Conservation (phyloP, 306 rosid species). For the Neltuma alba region DNA sequence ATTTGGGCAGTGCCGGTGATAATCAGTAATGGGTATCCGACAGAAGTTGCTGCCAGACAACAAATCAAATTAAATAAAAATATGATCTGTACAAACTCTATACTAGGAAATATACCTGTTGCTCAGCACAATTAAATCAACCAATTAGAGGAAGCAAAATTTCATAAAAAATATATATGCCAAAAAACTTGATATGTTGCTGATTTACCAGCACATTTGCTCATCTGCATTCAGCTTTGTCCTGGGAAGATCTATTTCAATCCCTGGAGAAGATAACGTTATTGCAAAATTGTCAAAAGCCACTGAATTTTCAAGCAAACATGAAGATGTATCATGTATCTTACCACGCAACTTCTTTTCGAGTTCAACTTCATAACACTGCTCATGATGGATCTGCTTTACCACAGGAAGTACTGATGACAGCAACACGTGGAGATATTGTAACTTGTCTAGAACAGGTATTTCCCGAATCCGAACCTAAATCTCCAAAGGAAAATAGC, state of each 20-base stretch:
- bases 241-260: slow-evolving; percentile 76
- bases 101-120: slow-evolving; percentile 23
- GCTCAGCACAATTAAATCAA: slow-evolving; percentile 32
- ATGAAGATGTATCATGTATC: slow-evolving; percentile 41
- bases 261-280: slow-evolving; percentile 58
- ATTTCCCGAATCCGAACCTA: slow-evolving; percentile 91
- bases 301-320: slow-evolving; percentile 25
- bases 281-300: slow-evolving; percentile 36
- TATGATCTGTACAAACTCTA: background rate
- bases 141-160: slow-evolving; percentile 1
- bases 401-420: slow-evolving; percentile 91
- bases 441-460: slow-evolving; percentile 79
- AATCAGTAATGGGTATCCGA: slow-evolving; percentile 92
- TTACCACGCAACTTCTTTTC: slow-evolving; percentile 83
- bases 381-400: slow-evolving; percentile 79
- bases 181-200: background rate
- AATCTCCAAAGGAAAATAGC: slow-evolving; percentile 32
- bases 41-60: slow-evolving; percentile 82
- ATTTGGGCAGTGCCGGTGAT: slow-evolving; percentile 85
- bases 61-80: slow-evolving; percentile 32
- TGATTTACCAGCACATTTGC: slow-evolving; percentile 96
- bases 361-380: slow-evolving; percentile 88
- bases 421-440: slow-evolving; percentile 73
- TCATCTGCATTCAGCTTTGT: slow-evolving; percentile 93
- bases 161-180: background rate